Evolutionary conservation across 257 asterid genomes (phyloP), one percentile per base, ranked within the genome.

Genomic region (Nicotiana attenuata): DNA sequence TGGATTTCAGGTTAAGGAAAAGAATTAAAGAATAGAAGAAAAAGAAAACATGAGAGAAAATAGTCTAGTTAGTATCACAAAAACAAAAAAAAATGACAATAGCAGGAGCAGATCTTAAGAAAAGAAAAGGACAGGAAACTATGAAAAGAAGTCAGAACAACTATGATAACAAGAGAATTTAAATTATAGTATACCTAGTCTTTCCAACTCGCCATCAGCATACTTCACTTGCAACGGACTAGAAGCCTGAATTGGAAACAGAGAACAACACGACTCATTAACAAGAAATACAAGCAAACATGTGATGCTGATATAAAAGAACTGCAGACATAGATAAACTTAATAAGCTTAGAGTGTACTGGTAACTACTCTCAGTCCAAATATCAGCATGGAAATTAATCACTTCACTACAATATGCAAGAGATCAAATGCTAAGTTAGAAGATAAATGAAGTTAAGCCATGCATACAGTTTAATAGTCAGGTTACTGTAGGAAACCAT

Each of bases 181-280:
- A 75, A 81, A 64, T 59, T 60, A 75, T 82, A 87, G 41, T 61
- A 81, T 83, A 96, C 99, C 99, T 93, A 96, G 97, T 87, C 98
- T 90, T 91, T 96, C 99, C 96, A 96, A 90, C 85, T 96, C 99
- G 83, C 99, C 99, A 87, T 96, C 99, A 47, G 99, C 99, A 84
- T 96, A 96, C 93, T 91, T 96, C 88, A 96, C 97, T 94, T 96
- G 98, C 92, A 96, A 82, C 59, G 97, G 99, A 84, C 92, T 90
- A 81, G 99, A 93, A 81, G 97, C 99, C 99, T 96, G 97, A 78
- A 91, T 88, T 78, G 83, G 82, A 86, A 59, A 86, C 20, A 87
- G 86, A 84, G 41, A 86, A 81, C 83, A 84, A 50, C 80, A 73
- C 60, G 86, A 77, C 78, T 80, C 89, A 33, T 60, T 60, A 86